A percentile compares a stretch with the other conserved stretches of the same genome.
Conservation (phyloP, 2,329 filamentous ascomycete genomes). For the Diplodia intermedia region DNA sequence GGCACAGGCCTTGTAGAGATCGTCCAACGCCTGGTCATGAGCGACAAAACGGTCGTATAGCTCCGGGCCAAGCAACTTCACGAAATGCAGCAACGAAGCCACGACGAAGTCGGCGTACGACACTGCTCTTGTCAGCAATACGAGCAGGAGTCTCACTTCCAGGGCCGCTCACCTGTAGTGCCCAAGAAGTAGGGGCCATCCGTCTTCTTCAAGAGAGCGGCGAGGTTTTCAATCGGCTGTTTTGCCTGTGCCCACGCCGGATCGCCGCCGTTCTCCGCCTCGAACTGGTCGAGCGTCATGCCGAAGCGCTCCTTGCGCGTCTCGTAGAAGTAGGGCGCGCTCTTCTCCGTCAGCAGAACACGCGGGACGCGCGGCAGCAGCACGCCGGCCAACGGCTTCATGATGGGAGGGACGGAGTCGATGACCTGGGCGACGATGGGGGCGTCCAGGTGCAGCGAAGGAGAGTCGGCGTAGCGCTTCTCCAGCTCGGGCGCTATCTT, state of each 20-base stretch:
- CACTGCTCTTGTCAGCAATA: constrained; percentile 36
- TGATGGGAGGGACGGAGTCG: constrained; percentile 44
- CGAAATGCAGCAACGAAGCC: constrained; percentile 57
- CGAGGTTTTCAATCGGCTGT: constrained; percentile 47
- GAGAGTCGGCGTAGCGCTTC: constrained; percentile 61
- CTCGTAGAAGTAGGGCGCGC: constrained; percentile 59
- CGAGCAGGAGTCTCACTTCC: background rate
- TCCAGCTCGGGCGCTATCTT: constrained; percentile 68
- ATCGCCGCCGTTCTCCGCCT: constrained; percentile 58
- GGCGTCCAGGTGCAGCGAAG: constrained; percentile 64
- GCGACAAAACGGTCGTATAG: constrained; percentile 50
- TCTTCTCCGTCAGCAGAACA: constrained; percentile 57
- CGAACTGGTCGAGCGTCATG: constrained; percentile 60
- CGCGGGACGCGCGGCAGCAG: constrained; percentile 57
- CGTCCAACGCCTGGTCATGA: constrained; percentile 47
- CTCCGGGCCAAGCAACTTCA: constrained; percentile 46
- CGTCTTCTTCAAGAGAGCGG: constrained; percentile 61
- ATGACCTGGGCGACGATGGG: constrained; percentile 50
- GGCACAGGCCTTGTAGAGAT: constrained; percentile 50
- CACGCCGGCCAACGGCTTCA: constrained; percentile 36
- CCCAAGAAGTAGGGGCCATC: constrained; percentile 69
- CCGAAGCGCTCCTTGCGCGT: constrained; percentile 60
- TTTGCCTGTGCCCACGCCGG: constrained; percentile 57
- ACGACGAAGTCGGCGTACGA: constrained; percentile 60
- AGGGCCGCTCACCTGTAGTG: constrained; percentile 48